Percentiles rank a stretch among this genome's conserved stretches.
Conservation (phyloP, 2,329 filamentous ascomycete genomes). For the Penicillium janthinellum region DNA sequence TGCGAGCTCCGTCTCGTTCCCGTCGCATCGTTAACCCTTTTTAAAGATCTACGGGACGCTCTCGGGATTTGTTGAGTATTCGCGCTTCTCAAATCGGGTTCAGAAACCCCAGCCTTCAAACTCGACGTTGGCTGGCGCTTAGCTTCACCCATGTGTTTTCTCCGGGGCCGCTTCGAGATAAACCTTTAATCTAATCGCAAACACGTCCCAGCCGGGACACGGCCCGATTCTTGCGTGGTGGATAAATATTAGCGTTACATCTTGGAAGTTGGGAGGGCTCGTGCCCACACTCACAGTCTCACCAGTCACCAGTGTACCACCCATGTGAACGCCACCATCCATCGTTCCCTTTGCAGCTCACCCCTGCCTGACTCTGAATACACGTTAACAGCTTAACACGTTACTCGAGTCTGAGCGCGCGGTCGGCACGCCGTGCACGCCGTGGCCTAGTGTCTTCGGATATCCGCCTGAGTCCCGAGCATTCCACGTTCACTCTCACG, state of each 20-base stretch:
- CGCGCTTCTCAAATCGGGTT: not conserved
- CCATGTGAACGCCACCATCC: not conserved
- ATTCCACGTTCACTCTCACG: not conserved
- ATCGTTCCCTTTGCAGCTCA: not conserved
- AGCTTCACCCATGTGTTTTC: not conserved
- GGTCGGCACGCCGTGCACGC: constrained; percentile 3
- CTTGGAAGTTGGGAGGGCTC: not conserved
- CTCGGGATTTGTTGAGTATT: not conserved
- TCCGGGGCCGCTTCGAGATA: not conserved
- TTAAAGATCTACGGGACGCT: not conserved
- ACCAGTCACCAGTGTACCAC: not conserved
- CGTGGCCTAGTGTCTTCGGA: not conserved
- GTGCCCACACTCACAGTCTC: not conserved
- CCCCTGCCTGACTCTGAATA: not conserved
- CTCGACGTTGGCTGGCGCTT: not conserved
- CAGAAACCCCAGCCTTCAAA: not conserved
- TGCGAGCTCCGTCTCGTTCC: not conserved
- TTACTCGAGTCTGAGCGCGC: not conserved
- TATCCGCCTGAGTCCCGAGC: constrained; percentile 5
- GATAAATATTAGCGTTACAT: not conserved
- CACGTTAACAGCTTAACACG: not conserved
- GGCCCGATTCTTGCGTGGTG: constrained; percentile 7
- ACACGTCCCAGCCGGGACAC: not conserved
- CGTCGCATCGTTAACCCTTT: not conserved
- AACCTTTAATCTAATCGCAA: not conserved